Percentiles rank a stretch among this genome's conserved stretches.
phyloP scores from a whole-genome alignment of 139 green algal genomes.

The Marvania coccoides region DNA sequence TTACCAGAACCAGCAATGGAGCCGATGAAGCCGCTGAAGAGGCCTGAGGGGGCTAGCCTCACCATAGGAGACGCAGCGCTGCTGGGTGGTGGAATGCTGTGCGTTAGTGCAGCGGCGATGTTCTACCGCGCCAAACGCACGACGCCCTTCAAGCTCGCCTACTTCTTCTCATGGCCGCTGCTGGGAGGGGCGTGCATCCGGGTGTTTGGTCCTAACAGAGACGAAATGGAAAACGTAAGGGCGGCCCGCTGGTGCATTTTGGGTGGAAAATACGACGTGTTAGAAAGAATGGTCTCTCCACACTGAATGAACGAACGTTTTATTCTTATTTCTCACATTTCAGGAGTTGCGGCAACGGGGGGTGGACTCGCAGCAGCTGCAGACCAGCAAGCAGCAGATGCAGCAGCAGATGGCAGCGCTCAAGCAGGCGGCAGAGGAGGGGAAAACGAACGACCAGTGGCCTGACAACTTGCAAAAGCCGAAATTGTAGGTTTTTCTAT shows the following conservation, averaged over 20 bases:
- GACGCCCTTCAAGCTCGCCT: slow-evolving; percentile 14
- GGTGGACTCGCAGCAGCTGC: neutral
- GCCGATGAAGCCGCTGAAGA: too few relatives aligned
- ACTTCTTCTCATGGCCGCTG: slow-evolving; percentile 22
- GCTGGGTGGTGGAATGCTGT: slow-evolving; percentile 17
- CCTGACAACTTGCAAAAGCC: too few relatives aligned
- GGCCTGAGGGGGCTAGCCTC: too few relatives aligned
- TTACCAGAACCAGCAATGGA: too few relatives aligned
- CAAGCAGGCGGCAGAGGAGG: neutral
- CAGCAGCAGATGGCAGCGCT: neutral
- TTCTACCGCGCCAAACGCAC: slow-evolving; percentile 25
- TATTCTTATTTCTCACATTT: neutral
- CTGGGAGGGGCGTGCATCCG: slow-evolving; percentile 10
- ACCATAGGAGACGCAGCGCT: slow-evolving; percentile 1
- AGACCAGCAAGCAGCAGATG: neutral
- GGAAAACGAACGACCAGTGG: neutral
- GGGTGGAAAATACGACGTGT: too few relatives aligned
- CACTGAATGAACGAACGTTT: neutral
- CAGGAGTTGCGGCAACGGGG: neutral
- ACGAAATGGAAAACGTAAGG: slow-evolving; percentile 18
- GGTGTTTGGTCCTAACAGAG: neutral
- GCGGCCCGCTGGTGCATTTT: neutral
- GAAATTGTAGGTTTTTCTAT: too few relatives aligned
- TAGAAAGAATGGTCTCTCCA: too few relatives aligned
- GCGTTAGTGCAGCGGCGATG: slow-evolving; percentile 8